Evolutionary conservation across 805 yeast genomes (phyloP), one percentile per base, ranked within the genome.

Genomic region (Ogataea dorogensis): DNA sequence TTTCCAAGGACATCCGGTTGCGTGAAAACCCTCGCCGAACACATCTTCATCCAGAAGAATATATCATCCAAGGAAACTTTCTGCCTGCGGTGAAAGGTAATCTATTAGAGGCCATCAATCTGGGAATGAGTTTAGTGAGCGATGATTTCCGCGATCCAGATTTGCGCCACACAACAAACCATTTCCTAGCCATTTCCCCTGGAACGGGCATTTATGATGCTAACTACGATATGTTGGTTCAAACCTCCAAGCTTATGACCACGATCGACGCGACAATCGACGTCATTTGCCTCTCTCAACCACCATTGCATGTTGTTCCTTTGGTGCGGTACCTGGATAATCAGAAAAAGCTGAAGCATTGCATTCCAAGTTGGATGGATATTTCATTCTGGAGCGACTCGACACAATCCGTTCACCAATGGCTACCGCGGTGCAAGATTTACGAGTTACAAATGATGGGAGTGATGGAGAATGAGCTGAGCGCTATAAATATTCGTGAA

Each of bases 391-490:
- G 95, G 85, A 77, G 74, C 36, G 86, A 82, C 32, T 58, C 70
- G 2, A 65, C 68, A 18, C 64, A 66, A 14, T 50, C 60, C 4
- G 61, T 62, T 22, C 67, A 67, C 20, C 83, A 77, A 47, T 91
- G 98, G 97, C 73, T 82, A n/a, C 97, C 98, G 0, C 68, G 93
- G 22, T 88, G 97, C 59, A 87, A 86, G 51, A 89, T 93, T 33
- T 91, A 93, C 58, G 98, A 91, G 52, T 63, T 93, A 13, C 98
- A 93, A 58, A 93, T 93, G 97, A 91, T 91, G 94, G 98, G 98
- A 0, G 75, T 93, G 6, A 87, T 91, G 81, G 98, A 91, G 51
- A 86, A 86, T 50, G 96, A 93, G 52, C 67, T 80, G 39, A 77
- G 79, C 46, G 77, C 82, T 9, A 75, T 83, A 6, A 75, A 79